Base-by-base conservation (phyloP, 352 stramenopile genomes). In the Phytophthora litchii region DNA sequence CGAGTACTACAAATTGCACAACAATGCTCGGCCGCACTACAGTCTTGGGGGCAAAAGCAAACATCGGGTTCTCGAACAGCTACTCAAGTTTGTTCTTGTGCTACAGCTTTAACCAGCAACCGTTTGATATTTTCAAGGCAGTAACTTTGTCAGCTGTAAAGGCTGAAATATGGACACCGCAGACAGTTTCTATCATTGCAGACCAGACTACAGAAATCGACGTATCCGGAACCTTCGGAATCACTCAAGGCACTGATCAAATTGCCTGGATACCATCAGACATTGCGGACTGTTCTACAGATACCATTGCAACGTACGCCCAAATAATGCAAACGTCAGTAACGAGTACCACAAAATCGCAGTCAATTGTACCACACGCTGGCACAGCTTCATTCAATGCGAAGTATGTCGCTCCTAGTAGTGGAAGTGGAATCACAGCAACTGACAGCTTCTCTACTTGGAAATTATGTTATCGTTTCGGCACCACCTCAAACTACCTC, bases 391-490 rank as follows among this genome's bases (percentile, higher is more conserved):
- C 41, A 1, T 67, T 89, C 23, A 64, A 44, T 5, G 63, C 81
- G 3, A 72, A 64, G 4, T 89, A 84, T 46, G 63, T 80, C 0
- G 65, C 78, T 0, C 62, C 67, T 11, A 29, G 16, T 3, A 66
- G 47, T 3, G 55, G 42, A 3, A 67, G 34, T 20, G 41, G 31
- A 0, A 12, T 67, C 7, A 46, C 27, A 2, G 48, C 56, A 3
- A 60, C 54, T 0, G 32, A 53, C 12, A 71, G 54, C 1, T 61
- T 86, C 11, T 74, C 74, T 8, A 78, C 70, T 0, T 91, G 81
- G 81, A 91, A 91, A 42, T 55, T 91, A 14, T 91, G 81, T 50
- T 91, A 88, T 54, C 74, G 70, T 9, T 91, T 91, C 34, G 81
- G 77, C 6, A 86, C 71, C 47, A 80, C 76, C 6, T 34, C 66